A percentile compares a stretch with the other conserved stretches of the same genome.
Evolutionary conservation across 2,329 filamentous ascomycete species (phyloP).

Genomic region (Ophiostoma ips): DNA sequence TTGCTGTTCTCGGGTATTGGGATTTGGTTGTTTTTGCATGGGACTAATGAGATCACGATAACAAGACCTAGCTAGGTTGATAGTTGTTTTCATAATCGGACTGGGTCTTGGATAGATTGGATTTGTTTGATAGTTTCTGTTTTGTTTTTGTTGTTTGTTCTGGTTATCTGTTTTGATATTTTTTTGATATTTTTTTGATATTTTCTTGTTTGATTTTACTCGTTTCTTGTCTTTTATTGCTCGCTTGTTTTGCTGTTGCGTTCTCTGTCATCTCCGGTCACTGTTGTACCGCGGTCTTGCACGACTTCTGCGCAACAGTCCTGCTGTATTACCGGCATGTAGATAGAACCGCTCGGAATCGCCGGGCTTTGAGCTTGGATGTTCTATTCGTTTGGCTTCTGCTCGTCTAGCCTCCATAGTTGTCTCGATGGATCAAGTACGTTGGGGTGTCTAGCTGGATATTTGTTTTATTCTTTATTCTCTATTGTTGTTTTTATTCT

Average conservation of each 20-base stretch:
- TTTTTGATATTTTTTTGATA: background rate
- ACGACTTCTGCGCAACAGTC: no score
- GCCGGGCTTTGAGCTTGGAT: no score
- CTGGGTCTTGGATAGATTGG: background rate
- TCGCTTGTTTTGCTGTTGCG: background rate
- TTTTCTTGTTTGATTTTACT: background rate
- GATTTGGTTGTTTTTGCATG: background rate
- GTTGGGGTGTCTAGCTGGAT: no score
- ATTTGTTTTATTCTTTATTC: no score
- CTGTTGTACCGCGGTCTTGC: no score
- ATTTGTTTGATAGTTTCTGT: background rate
- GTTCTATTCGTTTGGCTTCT: no score
- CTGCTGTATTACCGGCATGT: no score
- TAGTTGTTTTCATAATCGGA: background rate
- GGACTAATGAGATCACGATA: slow-evolving; percentile 9
- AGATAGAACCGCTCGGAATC: no score
- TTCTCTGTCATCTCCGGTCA: background rate
- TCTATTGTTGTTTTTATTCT: background rate
- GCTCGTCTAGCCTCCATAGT: no score
- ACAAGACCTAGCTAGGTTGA: slow-evolving; percentile 2
- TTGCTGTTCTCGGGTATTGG: background rate
- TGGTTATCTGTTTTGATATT: no score
- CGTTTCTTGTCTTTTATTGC: background rate
- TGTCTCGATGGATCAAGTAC: no score
- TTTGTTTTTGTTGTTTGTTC: background rate